phyloP scores from a whole-genome alignment of 768 basidiomycete genomes.

The Lanmaoa rubissima region DNA sequence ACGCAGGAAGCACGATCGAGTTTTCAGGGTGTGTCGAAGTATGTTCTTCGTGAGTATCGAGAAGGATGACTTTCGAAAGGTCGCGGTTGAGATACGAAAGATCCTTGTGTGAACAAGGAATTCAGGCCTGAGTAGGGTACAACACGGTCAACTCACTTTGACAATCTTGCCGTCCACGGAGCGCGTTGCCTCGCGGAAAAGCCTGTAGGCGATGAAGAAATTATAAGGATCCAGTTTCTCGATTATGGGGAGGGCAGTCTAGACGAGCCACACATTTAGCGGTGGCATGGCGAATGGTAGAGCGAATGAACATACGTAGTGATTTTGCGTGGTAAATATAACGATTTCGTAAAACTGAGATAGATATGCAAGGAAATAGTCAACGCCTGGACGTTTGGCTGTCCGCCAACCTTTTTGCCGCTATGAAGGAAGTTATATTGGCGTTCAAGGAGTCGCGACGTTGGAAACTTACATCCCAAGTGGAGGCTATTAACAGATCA shows the following conservation, averaged over 20 bases:
- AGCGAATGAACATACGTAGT: constrained; percentile 62
- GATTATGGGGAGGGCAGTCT: constrained; percentile 86
- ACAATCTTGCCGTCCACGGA: constrained; percentile 79
- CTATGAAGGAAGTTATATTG: constrained; percentile 38
- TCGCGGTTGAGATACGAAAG: constrained; percentile 94
- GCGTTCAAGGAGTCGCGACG: neutral
- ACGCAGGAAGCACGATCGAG: constrained; percentile 76
- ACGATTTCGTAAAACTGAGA: constrained; percentile 99
- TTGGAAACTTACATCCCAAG: constrained; percentile 83
- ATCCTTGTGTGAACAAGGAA: constrained; percentile 49
- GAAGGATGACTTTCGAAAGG: constrained; percentile 80
- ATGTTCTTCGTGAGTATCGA: constrained; percentile 85
- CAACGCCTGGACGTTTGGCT: constrained; percentile 95
- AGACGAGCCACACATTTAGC: constrained; percentile 1
- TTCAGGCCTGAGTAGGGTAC: neutral
- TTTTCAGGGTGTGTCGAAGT: constrained; percentile 83
- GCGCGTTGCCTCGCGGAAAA: constrained; percentile 92
- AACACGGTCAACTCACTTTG: constrained; percentile 51
- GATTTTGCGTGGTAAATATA: constrained; percentile 87
- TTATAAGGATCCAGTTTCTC: constrained; percentile 95
- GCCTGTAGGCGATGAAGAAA: constrained; percentile 82
- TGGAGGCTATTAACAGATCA: constrained; percentile 85
- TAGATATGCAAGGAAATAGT: constrained; percentile 97
- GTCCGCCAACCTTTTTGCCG: constrained; percentile 95
- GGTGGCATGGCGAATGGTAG: neutral